Evolutionary conservation across 805 yeast genomes (phyloP), one percentile per base, ranked within the genome.

Genomic region (Candida tammaniensis): DNA sequence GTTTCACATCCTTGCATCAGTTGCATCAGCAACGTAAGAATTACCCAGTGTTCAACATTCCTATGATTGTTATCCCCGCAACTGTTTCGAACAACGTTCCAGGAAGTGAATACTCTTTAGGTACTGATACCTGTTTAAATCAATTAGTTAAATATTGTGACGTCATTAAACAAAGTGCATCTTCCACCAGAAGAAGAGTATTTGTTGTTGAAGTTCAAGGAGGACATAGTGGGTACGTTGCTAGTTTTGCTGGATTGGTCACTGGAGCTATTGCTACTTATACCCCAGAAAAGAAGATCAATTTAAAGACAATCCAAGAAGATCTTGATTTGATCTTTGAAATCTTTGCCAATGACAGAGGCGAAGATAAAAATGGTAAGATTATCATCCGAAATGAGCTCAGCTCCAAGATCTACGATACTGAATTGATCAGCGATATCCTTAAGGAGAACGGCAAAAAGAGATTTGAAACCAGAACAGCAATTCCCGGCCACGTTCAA

Each of bases 181-280:
- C 86, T 11, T 82, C 89, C 12, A 75, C 88, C 1, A 72, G 91
- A 69, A 76, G 83, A 50, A 71, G 93, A 58, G 83, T 80, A 11
- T 84, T 84, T 51, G 86, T 84, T 22, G 85, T 84, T 41, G 94
- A 84, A 52, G 83, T 80, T 19, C 94, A 84, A 64, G 94, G 94
- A 51, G 94, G 94, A 35, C 78, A 84, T 59, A 80, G 86, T 17
- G 94, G 94, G 32, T 84, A 72, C 54, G 75, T 84, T 47, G 88
- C 93, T 14, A 72, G 86, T 2, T 73, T 70, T 47, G 76, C 81
- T 10, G 82, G 82, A 20, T 61, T 85, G 40, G 78, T 81, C 28
- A 73, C 82, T 20, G 91, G 91, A 46, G 82, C 89, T 2, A 74
- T 76, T 39, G 85, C 82, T 4, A 75, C 86, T 0, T 84, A 84